Evolutionary conservation across 148 eudicot genomes (phyloP), one percentile per base, ranked within the genome.

Genomic region (Agrostemma githago): DNA sequence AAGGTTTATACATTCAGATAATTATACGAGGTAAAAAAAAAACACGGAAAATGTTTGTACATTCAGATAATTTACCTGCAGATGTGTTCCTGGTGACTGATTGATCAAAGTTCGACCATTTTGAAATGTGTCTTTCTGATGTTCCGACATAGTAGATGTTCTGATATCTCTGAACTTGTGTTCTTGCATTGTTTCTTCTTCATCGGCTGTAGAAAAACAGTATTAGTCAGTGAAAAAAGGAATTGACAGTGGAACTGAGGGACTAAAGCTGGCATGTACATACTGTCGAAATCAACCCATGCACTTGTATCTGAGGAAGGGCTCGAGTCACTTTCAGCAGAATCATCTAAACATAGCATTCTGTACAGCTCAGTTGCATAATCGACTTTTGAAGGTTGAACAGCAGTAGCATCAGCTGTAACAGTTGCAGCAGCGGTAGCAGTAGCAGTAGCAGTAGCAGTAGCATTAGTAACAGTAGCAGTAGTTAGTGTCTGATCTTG

Each of bases 281-380:
- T 26, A 26, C 92, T 63, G 48, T 86, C 88, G 46, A 85, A 77
- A 56, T 76, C 72, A 63, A 78, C 85, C 79, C 83, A 79, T 17
- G 66, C 14, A 60, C 74, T 77, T 14, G 68, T 79, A 73, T 74
- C 75, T 62, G 77, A 54, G 39, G 77, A 20, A 71, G 79, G 75
- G 20, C 76, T 82, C 4, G 74, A 75, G 66, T 66, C 62, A 44
- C 71, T 83, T 74, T 80, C 83, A 6, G 68, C 43, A 42, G 83
- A 75, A 60, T 85, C 78, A 56, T 83, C 84, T 76, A 64, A 56
- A 54, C 75, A 82, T 41, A 86, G 75, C 72, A 83, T 74, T 75
- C 73, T 83, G 83, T 81, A 88, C 54, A 85, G 86, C 62, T 86
- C 85, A 62, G 85, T 77, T 38, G 86, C 90, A 74, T 83, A 82